Conservation (phyloP, 192 early-diverging fungal species). For the Gonapodya prolifera region DNA sequence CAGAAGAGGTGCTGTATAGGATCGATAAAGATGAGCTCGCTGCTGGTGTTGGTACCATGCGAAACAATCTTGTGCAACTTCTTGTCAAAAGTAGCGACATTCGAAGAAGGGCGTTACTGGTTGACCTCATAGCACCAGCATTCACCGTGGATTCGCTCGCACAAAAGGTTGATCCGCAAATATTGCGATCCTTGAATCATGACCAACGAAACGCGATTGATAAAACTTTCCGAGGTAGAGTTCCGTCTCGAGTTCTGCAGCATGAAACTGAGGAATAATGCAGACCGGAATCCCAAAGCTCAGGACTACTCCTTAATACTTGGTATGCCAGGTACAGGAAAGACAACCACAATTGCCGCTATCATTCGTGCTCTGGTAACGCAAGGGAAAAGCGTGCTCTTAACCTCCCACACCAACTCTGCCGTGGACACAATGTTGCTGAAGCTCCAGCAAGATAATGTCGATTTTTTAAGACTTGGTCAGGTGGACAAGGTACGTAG, state of each 20-base stretch:
- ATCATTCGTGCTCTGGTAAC: conserved; percentile 56
- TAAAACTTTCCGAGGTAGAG: conserved; percentile 53
- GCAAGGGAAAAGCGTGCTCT: conserved; percentile 59
- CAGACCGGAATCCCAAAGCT: conserved; percentile 20
- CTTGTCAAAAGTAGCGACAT: conserved; percentile 37
- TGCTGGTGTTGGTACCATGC: conserved; percentile 47
- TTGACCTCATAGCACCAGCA: conserved; percentile 58
- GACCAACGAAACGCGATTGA: conserved; percentile 59
- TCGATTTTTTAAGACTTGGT: conserved; percentile 68
- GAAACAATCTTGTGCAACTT: conserved; percentile 66
- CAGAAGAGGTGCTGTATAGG: conserved; percentile 35
- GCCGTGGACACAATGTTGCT: conserved; percentile 87
- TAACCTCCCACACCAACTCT: conserved; percentile 83
- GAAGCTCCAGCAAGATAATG: conserved; percentile 56
- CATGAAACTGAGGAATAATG: not conserved
- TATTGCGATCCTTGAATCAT: conserved; percentile 40
- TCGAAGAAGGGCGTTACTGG: conserved; percentile 55
- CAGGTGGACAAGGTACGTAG: conserved; percentile 34
- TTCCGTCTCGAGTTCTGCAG: conserved; percentile 8
- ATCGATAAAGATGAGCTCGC: conserved; percentile 79
- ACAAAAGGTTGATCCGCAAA: not conserved
- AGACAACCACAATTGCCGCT: conserved; percentile 77
- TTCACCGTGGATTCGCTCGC: conserved; percentile 24
- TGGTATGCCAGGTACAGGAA: conserved; percentile 97
- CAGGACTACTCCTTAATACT: conserved; percentile 81